Evolutionary conservation across 2,329 filamentous ascomycete genomes (phyloP).

Genomic region (Aspergillus sp.): DNA sequence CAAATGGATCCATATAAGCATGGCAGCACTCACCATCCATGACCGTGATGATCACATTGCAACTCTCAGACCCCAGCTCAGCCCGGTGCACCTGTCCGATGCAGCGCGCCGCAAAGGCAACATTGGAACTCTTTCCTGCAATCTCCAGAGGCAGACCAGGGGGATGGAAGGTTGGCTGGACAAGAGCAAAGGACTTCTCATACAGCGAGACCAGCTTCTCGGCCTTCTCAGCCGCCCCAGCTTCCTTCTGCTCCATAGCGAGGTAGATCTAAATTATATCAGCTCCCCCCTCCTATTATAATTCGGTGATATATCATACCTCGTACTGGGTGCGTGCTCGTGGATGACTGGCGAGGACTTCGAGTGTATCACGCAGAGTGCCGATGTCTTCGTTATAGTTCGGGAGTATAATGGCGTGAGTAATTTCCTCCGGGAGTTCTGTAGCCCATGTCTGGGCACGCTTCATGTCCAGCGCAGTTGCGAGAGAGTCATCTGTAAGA

Average conservation of each 20-base stretch:
- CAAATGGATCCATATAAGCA: neutral
- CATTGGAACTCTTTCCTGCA: conserved; percentile 73
- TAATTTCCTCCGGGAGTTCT: conserved; percentile 34
- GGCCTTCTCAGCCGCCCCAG: conserved; percentile 52
- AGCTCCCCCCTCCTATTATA: neutral
- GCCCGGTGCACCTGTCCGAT: conserved; percentile 24
- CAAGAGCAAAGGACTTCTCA: conserved; percentile 63
- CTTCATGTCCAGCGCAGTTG: neutral
- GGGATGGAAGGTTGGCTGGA: conserved; percentile 68
- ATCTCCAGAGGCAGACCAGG: conserved; percentile 65
- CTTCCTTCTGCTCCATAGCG: conserved; percentile 70
- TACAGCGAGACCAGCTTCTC: conserved; percentile 62
- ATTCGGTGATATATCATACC: conserved; percentile 41
- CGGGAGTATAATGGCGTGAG: conserved; percentile 69
- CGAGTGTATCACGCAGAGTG: conserved; percentile 66
- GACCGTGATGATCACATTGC: conserved; percentile 67
- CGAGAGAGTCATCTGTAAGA: neutral
- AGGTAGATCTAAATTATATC: conserved; percentile 59
- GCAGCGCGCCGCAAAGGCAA: conserved; percentile 62
- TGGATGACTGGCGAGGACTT: conserved; percentile 67
- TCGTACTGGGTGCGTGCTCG: conserved; percentile 66
- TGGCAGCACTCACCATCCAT: conserved; percentile 63
- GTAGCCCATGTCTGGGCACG: neutral
- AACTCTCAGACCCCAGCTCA: conserved; percentile 34
- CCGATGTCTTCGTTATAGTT: conserved; percentile 74